Evolutionary conservation across 768 basidiomycete species (phyloP).

Genomic region (Mycena rebaudengoi): DNA sequence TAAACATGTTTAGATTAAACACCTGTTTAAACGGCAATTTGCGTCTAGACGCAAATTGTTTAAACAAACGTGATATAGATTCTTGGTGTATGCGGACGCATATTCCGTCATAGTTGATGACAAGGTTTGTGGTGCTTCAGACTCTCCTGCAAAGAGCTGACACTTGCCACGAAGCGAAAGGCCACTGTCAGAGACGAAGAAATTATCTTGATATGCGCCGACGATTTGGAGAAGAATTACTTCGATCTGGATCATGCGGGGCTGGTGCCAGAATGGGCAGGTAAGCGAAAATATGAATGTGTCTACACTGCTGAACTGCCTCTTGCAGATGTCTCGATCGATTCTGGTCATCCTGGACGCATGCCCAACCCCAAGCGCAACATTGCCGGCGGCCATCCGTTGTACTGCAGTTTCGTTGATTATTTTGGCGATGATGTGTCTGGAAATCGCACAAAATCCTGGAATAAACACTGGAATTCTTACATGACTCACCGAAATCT

Average conservation of each 20-base stretch:
- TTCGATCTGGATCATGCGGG: background rate
- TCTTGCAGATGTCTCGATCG: slow-evolving; percentile 6
- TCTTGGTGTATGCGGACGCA: slow-evolving; percentile 5
- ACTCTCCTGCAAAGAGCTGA: background rate
- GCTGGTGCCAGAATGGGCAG: background rate
- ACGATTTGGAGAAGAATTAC: background rate
- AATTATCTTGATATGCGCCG: background rate
- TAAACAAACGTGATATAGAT: no score
- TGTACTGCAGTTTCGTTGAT: slow-evolving; percentile 43
- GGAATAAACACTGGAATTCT: slow-evolving; percentile 54
- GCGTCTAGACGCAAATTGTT: no score
- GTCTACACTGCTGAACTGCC: background rate
- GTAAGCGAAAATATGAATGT: background rate
- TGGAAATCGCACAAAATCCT: slow-evolving; percentile 40
- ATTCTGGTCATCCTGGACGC: slow-evolving; percentile 27
- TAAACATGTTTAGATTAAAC: no score
- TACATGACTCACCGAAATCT: slow-evolving; percentile 49
- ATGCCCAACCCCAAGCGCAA: slow-evolving; percentile 45
- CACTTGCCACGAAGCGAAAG: background rate
- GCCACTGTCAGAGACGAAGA: background rate
- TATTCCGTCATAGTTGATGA: background rate
- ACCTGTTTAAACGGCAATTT: no score
- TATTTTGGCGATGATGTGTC: slow-evolving; percentile 53
- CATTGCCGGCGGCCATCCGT: slow-evolving; percentile 38
- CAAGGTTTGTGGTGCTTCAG: background rate